A percentile compares a stretch with the other conserved stretches of the same genome.
These are phyloP conservation scores for Solanum clarkiae DNA, from an alignment of 257 asterid genomes.

Conservation along the genomic window DNA sequence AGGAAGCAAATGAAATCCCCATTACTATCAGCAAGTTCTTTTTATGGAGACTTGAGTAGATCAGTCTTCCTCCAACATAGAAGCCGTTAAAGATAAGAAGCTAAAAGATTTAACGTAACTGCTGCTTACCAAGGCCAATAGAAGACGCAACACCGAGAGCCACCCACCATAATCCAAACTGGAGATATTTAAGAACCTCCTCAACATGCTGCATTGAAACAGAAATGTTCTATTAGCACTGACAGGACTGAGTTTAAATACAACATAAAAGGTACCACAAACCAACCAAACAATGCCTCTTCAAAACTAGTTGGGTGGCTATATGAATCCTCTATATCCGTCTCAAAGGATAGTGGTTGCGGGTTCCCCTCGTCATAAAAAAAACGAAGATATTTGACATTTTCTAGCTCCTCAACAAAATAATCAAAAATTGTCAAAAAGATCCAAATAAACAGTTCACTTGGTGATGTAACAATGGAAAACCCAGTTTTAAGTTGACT, in stretches of 20 bases:
- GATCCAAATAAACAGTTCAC: background rate
- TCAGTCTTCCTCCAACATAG: background rate
- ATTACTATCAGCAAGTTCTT: background rate
- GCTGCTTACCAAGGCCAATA: constrained; percentile 77
- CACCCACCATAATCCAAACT: constrained; percentile 88
- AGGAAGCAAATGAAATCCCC: background rate
- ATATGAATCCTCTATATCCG: background rate
- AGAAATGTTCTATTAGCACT: background rate
- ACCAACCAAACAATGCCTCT: background rate
- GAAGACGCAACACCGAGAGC: constrained; percentile 98
- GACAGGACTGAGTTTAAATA: background rate
- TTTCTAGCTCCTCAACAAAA: background rate
- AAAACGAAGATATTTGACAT: background rate
- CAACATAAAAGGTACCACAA: background rate
- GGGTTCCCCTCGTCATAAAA: too few relatives aligned
- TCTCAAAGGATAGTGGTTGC: too few relatives aligned
- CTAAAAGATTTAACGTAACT: background rate
- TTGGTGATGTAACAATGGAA: background rate
- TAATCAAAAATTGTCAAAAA: background rate
- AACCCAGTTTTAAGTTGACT: background rate
- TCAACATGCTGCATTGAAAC: constrained; percentile 53
- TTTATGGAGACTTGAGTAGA: background rate
- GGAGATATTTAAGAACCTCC: constrained; percentile 46
- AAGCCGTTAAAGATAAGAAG: background rate
- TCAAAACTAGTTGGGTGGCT: background rate